These are phyloP conservation scores for Coemansia furcata DNA, from an alignment of 192 early-diverging fungal genomes.

Conservation along the genomic window DNA sequence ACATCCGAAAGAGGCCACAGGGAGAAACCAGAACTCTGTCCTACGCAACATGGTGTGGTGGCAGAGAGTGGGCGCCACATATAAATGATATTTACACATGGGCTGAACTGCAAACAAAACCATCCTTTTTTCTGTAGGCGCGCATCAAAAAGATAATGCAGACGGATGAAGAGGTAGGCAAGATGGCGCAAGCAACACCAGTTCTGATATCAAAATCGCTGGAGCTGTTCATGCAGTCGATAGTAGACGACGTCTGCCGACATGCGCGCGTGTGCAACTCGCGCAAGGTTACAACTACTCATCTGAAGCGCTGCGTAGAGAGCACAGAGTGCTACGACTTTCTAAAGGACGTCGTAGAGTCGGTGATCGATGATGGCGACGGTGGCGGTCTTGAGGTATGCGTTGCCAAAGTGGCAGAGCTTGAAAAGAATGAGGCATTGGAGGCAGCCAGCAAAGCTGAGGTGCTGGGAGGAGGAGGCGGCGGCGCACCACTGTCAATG, in stretches of 20 bases:
- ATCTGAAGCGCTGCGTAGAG: slow-evolving; percentile 77
- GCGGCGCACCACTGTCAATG: slow-evolving; percentile 50
- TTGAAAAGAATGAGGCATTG: slow-evolving; percentile 1
- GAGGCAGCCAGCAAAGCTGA: slow-evolving; percentile 3
- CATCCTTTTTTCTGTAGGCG: slow-evolving; percentile 62
- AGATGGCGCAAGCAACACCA: slow-evolving; percentile 96
- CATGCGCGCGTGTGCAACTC: slow-evolving; percentile 75
- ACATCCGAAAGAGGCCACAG: not conserved
- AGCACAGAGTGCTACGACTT: slow-evolving; percentile 92
- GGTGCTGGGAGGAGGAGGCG: slow-evolving; percentile 44
- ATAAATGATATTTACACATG: not conserved
- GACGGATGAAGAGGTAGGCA: slow-evolving; percentile 98
- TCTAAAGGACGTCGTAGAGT: slow-evolving; percentile 80
- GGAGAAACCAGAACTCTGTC: not conserved
- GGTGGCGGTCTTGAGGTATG: slow-evolving; percentile 44
- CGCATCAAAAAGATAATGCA: slow-evolving; percentile 99
- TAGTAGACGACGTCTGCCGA: slow-evolving; percentile 84
- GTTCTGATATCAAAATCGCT: slow-evolving; percentile 86
- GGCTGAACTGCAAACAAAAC: not conserved
- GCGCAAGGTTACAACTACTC: slow-evolving; percentile 81
- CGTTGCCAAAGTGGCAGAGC: slow-evolving; percentile 41
- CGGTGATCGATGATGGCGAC: slow-evolving; percentile 70
- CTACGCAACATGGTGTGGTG: not conserved
- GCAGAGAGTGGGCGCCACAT: not conserved
- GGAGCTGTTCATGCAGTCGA: slow-evolving; percentile 92